Conservation (phyloP, 192 early-diverging fungal genomes). For the Gaertneriomyces sp. region DNA sequence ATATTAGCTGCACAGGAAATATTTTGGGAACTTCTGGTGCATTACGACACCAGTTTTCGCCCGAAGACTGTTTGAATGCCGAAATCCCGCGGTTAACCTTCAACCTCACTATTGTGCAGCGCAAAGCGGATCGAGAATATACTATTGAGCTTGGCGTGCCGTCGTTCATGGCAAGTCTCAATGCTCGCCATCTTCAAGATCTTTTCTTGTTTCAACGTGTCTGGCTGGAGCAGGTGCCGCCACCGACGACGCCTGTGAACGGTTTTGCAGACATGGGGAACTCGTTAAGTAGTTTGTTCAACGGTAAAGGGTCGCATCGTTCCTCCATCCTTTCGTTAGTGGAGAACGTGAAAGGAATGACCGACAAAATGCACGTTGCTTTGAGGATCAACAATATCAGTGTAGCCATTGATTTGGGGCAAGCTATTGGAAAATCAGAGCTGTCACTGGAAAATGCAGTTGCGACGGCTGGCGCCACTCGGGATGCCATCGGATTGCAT, state of each 20-base stretch:
- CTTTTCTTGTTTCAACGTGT: conserved; percentile 63
- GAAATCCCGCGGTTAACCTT: conserved; percentile 61
- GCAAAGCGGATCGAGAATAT: conserved; percentile 39
- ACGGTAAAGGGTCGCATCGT: conserved; percentile 13
- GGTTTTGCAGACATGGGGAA: not conserved
- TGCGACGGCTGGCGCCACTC: conserved; percentile 18
- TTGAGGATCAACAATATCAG: conserved; percentile 19
- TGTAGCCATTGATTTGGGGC: conserved; percentile 52
- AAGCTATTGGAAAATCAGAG: conserved; percentile 58
- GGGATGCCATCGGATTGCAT: conserved; percentile 35
- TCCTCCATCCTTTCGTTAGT: conserved; percentile 22
- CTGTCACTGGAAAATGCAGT: conserved; percentile 49
- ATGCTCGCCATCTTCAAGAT: conserved; percentile 71
- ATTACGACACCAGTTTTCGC: conserved; percentile 73
- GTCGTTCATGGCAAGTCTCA: conserved; percentile 50
- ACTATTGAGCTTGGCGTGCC: conserved; percentile 59
- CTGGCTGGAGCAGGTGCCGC: conserved; percentile 52
- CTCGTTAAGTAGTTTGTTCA: not conserved
- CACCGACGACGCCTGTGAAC: not conserved
- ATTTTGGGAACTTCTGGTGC: conserved; percentile 57
- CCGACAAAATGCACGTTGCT: conserved; percentile 11
- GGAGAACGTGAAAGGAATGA: not conserved
- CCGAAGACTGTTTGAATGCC: conserved; percentile 63
- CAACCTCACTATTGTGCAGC: conserved; percentile 55
- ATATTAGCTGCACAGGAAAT: conserved; percentile 53